Evolutionary conservation across 192 early-diverging fungal species (phyloP).

Genomic region (Coemansia sp.): DNA sequence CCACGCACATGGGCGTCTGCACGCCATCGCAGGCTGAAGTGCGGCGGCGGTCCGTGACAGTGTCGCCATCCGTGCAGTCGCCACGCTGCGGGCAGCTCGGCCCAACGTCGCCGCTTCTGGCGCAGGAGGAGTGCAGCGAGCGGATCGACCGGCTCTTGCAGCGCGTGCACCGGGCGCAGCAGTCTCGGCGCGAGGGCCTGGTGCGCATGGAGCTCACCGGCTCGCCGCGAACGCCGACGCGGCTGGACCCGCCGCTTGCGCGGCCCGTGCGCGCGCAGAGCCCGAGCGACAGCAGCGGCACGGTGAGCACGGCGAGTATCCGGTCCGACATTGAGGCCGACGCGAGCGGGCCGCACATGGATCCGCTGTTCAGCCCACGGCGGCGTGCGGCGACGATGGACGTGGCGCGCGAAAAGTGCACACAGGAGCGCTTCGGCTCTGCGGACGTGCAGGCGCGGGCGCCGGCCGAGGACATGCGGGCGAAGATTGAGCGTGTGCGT

Average conservation of each 20-base stretch:
- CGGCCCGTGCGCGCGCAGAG: neutral
- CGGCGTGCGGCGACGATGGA: slow-evolving; percentile 25
- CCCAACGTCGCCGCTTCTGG: slow-evolving; percentile 2
- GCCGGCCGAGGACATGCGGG: slow-evolving; percentile 4
- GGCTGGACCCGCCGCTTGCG: slow-evolving; percentile 12
- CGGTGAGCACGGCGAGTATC: slow-evolving; percentile 26
- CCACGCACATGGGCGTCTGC: neutral
- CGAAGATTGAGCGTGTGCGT: slow-evolving; percentile 19
- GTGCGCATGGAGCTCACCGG: neutral
- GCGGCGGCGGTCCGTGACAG: neutral
- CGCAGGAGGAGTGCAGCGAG: slow-evolving; percentile 28
- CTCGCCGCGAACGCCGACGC: slow-evolving; percentile 24
- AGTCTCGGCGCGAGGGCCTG: slow-evolving; percentile 6
- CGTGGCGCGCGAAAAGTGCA: neutral
- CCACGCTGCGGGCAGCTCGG: no score
- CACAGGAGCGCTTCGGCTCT: neutral
- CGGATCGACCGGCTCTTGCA: slow-evolving; percentile 34
- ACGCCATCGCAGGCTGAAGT: neutral
- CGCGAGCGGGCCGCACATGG: neutral
- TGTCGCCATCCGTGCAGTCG: no score
- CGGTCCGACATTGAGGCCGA: neutral
- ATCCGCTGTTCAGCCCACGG: slow-evolving; percentile 10
- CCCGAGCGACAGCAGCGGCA: neutral
- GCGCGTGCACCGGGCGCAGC: slow-evolving; percentile 22
- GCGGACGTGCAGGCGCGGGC: neutral